These are phyloP conservation scores for Linum trigynum DNA, from an alignment of 345 rosid genomes.

Conservation along the genomic window DNA sequence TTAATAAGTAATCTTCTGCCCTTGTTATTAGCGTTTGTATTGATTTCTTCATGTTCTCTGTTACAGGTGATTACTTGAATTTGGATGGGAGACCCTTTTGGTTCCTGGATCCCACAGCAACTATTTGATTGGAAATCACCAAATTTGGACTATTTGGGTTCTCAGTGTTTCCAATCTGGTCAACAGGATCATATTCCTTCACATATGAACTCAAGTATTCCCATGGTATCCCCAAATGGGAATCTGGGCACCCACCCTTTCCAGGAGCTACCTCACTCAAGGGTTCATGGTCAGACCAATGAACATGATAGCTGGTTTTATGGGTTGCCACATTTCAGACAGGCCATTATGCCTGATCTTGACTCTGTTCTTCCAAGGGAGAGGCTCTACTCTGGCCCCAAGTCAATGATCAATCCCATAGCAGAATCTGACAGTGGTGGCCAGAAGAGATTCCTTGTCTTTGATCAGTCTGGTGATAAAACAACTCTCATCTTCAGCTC, in stretches of 20 bases:
- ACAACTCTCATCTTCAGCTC: slow-evolving; percentile 50
- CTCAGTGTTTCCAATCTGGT: slow-evolving; percentile 11
- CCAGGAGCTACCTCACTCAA: slow-evolving; percentile 20
- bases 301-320: slow-evolving; percentile 40
- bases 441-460: slow-evolving; percentile 52
- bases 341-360: slow-evolving; percentile 26
- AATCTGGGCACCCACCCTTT: slow-evolving; percentile 18
- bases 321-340: slow-evolving; percentile 25
- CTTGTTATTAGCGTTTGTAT: neutral
- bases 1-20: neutral
- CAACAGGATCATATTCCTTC: neutral
- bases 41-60: neutral
- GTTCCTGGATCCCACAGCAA: slow-evolving; percentile 42
- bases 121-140: slow-evolving; percentile 31
- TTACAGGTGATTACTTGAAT: slow-evolving; percentile 38
- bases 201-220: slow-evolving; percentile 15
- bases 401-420: slow-evolving; percentile 16
- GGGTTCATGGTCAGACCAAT: slow-evolving; percentile 17
- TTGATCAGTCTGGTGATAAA: slow-evolving; percentile 66
- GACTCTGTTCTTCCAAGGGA: slow-evolving; percentile 19
- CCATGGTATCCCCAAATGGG: slow-evolving; percentile 23
- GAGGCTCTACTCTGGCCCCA: slow-evolving; percentile 14
- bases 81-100: slow-evolving; percentile 49
- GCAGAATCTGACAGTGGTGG: slow-evolving; percentile 18
- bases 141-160: slow-evolving; percentile 16